Conservation (phyloP, 2,329 filamentous ascomycete genomes). For the Sporothrix pallida region DNA sequence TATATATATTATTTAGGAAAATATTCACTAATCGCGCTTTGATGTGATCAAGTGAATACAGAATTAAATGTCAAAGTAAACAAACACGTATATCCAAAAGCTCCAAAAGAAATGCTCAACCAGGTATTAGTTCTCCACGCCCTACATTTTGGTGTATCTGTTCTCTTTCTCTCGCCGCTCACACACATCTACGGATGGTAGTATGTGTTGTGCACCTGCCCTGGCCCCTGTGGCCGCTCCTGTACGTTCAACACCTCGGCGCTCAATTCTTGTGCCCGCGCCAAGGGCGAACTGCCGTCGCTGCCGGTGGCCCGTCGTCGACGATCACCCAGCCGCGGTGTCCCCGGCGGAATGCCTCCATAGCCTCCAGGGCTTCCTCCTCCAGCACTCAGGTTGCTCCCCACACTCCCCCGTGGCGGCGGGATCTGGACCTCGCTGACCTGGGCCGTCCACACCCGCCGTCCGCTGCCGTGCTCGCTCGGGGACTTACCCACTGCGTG, state of each 20-base stretch:
- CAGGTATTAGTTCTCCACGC: background rate
- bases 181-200: slow-evolving; percentile 32
- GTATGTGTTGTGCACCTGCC: slow-evolving; percentile 32
- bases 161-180: too few species aligned
- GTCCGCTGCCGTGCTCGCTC: slow-evolving; percentile 20
- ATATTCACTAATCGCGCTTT: background rate
- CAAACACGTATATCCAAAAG: background rate
- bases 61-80: background rate
- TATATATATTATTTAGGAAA: too few species aligned
- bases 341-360: background rate
- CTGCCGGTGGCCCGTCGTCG: slow-evolving; percentile 31
- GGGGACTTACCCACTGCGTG: slow-evolving; percentile 39
- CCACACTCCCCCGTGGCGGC: slow-evolving; percentile 27
- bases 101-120: slow-evolving; percentile 1
- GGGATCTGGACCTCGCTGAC: slow-evolving; percentile 44
- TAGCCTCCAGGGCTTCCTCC: background rate
- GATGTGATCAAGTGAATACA: background rate
- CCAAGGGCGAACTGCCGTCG: background rate
- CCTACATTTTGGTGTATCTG: background rate
- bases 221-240: background rate
- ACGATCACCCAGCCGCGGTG: background rate
- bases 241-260: background rate
- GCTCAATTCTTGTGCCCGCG: slow-evolving; percentile 33
- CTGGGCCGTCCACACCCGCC: slow-evolving; percentile 45
- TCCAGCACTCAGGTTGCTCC: background rate